Percentiles rank a stretch among this genome's conserved stretches.
phyloP scores from a whole-genome alignment of 1,139 yeast genomes.

The Diutina siamensis region DNA sequence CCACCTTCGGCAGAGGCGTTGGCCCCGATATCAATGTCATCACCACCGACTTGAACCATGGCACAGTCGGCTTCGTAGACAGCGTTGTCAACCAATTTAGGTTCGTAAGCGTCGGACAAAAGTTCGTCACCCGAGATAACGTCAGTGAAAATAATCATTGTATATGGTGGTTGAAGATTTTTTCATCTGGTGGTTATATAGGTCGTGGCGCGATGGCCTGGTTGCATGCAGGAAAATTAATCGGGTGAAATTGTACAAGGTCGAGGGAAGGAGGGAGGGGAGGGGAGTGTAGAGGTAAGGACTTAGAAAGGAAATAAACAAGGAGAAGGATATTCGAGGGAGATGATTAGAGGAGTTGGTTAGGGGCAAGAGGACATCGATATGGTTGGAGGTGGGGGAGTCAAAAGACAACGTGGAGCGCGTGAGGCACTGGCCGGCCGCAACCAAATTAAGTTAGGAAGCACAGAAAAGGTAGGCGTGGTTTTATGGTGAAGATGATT shows the following conservation, averaged over 20 bases:
- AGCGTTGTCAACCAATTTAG: conserved; percentile 74
- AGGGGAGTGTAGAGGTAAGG: not conserved
- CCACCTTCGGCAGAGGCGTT: conserved; percentile 98
- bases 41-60: conserved; percentile 78
- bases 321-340: too few relatives aligned
- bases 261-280: not conserved
- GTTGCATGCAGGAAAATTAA: not conserved
- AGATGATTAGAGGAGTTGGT: too few relatives aligned
- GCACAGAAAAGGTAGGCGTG: too few relatives aligned
- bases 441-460: too few relatives aligned
- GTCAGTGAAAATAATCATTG: conserved; percentile 46
- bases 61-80: conserved; percentile 96
- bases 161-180: not conserved
- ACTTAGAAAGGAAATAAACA: too few relatives aligned
- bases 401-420: too few relatives aligned
- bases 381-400: too few relatives aligned
- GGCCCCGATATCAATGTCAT: conserved; percentile 95
- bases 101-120: conserved; percentile 94
- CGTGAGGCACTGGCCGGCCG: too few relatives aligned
- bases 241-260: not conserved
- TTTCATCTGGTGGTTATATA: not conserved
- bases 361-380: too few relatives aligned
- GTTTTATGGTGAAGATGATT: too few relatives aligned
- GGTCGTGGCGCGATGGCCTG: not conserved
- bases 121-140: conserved; percentile 90